Evolutionary conservation across 164 flowering plant species (phyloP), one percentile per base, ranked within the genome.

Genomic region (Berberis thunbergii): DNA sequence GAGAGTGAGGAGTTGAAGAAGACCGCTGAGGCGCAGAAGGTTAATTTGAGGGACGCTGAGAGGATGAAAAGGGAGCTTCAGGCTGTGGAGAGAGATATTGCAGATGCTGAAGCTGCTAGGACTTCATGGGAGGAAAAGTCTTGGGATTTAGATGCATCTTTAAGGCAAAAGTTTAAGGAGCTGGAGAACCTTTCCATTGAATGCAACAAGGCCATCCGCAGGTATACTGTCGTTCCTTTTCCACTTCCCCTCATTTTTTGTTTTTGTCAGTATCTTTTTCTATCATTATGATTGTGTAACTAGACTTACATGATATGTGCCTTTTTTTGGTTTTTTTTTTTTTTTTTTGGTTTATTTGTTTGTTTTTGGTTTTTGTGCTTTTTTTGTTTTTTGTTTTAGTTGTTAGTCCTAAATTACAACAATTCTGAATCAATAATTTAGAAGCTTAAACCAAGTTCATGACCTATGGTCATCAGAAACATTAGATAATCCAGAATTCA

Each of bases 21-120:
- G 78, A 76, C 57, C 69, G 75, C 86, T 45, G 88, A 88, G 67
- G 71, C 70, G 48, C 99, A 95, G 81, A 76, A 70, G 39, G 70
- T 89, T 58, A 88, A 85, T 69, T 64, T 78, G n/a, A 76, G 97
- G 70, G 99, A 89, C 65, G 94, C 73, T 43, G 99, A 95, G 76
- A 85, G 96, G 86, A 95, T 89, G 97, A 87, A 77, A 80, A 83
- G 84, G 75, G 97, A 95, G 73, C 64, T 95, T 71, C 86, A 76
- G 79, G 90, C 86, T 6, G 81, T 88, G 67, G 99, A 87, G 80
- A 83, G 91, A 61, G 96, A 94, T 63, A 81, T 80, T 64, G 80
- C 64, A 45, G 99, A 91, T 50, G 77, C 87, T 0, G 94, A 95
- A 76, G 64, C 38, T 53, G 77, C 81, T 2, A 86, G 90, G 75